Percentiles rank a stretch among this genome's conserved stretches.
These are phyloP conservation scores for Skeletonema costatum DNA, from an alignment of 108 stramenopile species.

Conservation along the genomic window DNA sequence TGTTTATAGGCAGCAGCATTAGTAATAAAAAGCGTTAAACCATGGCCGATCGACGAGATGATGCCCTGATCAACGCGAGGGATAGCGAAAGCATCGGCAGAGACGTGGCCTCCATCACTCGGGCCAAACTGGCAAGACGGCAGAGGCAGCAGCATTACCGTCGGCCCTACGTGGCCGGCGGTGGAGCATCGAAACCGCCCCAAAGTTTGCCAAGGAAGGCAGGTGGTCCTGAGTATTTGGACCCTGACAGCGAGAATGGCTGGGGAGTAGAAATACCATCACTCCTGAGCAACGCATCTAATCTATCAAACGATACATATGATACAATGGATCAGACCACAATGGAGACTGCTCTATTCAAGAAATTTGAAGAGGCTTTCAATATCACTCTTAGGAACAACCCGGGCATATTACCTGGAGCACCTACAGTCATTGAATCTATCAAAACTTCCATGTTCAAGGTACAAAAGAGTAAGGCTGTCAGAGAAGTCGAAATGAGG, in stretches of 20 bases:
- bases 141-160: not conserved
- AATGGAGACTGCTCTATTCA: constrained; percentile 16
- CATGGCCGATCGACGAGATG: not conserved
- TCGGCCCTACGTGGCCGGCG: not conserved
- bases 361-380: constrained; percentile 43
- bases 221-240: no score
- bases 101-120: not conserved
- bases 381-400: constrained; percentile 34
- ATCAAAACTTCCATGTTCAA: constrained; percentile 34
- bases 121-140: not conserved
- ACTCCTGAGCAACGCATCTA: constrained; percentile 9
- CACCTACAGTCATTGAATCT: constrained; percentile 23
- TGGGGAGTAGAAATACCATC: constrained; percentile 34
- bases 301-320: constrained; percentile 13
- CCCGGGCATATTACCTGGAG: constrained; percentile 36
- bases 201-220: not conserved
- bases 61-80: not conserved
- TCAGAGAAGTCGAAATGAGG: constrained; percentile 24
- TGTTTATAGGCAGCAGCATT: no score
- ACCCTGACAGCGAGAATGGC: constrained; percentile 3
- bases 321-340: not conserved
- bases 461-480: constrained; percentile 18
- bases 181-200: not conserved
- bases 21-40: not conserved
- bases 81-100: not conserved